Percentiles rank a stretch among this genome's conserved stretches.
phyloP scores from a whole-genome alignment of 202 grass and related monocot species.

The Miscanthus sacchariflorus region DNA sequence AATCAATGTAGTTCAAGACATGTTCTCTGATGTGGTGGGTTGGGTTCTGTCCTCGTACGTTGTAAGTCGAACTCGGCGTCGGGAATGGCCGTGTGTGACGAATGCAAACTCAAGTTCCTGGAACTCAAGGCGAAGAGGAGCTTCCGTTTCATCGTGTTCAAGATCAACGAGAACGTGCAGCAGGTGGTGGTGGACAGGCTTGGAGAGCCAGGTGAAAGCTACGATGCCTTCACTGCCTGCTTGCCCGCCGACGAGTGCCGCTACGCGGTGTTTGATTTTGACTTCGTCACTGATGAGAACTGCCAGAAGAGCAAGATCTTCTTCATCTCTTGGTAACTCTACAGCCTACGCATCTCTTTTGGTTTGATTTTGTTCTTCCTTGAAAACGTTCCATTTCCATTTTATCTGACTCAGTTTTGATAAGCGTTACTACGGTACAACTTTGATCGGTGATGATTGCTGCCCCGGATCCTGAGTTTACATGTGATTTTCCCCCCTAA shows the following conservation, averaged over 20 bases:
- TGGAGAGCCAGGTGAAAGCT: conserved; percentile 62
- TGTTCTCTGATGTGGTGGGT: conserved; percentile 24
- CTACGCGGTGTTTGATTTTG: conserved; percentile 93
- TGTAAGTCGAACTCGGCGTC: conserved; percentile 89
- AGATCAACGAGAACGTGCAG: conserved; percentile 92
- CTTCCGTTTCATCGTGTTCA: conserved; percentile 94
- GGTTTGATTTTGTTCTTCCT: background rate
- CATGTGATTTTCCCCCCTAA: background rate
- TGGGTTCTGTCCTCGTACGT: conserved; percentile 18
- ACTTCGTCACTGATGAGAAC: conserved; percentile 90
- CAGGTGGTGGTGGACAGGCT: conserved; percentile 84
- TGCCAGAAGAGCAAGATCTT: conserved; percentile 99
- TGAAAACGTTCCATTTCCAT: background rate
- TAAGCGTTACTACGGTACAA: background rate
- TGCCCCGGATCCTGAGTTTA: conserved; percentile 15
- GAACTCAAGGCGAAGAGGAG: conserved; percentile 87
- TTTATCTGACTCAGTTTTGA: background rate
- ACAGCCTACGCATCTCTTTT: background rate
- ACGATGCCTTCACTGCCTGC: conserved; percentile 72
- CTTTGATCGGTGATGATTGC: conserved; percentile 8
- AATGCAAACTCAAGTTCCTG: conserved; percentile 89
- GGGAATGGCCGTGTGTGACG: conserved; percentile 83
- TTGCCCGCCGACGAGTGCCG: conserved; percentile 87
- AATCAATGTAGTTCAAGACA: conserved; percentile 14
- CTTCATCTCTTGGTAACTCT: conserved; percentile 87